These are phyloP conservation scores for Lentithecium fluviatile DNA, from an alignment of 495 filamentous ascomycete genomes.

Conservation along the genomic window DNA sequence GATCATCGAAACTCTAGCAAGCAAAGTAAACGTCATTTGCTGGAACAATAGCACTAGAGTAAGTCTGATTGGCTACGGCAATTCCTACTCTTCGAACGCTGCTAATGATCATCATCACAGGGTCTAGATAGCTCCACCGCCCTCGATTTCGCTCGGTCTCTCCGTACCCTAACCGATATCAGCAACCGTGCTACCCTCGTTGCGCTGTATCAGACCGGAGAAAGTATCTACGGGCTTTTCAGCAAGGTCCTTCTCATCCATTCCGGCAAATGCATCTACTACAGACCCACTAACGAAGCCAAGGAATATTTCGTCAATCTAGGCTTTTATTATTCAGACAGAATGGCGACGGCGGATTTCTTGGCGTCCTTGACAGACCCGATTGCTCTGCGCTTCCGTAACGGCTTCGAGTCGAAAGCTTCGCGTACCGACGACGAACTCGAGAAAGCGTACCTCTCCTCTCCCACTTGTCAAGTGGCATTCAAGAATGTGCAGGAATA, in stretches of 20 bases:
- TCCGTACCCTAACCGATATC: constrained; percentile 78
- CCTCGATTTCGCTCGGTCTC: constrained; percentile 69
- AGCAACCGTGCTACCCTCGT: constrained; percentile 74
- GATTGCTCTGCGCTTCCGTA: too few species aligned
- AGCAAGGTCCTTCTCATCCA: constrained; percentile 71
- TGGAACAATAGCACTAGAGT: too few species aligned
- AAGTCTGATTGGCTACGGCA: too few species aligned
- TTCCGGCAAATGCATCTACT: constrained; percentile 61
- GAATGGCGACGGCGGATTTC: constrained; percentile 70
- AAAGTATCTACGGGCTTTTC: constrained; percentile 78
- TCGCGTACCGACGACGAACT: too few species aligned
- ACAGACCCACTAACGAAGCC: constrained; percentile 61
- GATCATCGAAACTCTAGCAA: too few species aligned
- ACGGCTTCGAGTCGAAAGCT: too few species aligned
- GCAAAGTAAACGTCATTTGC: too few species aligned
- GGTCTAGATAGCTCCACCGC: constrained; percentile 66
- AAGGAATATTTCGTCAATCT: constrained; percentile 64
- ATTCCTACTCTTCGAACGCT: too few species aligned
- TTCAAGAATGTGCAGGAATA: too few species aligned
- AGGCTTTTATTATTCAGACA: constrained; percentile 63
- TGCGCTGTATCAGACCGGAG: constrained; percentile 79
- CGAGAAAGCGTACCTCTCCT: too few species aligned
- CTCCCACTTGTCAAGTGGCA: too few species aligned
- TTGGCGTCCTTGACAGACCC: constrained; percentile 74
- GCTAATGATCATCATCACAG: too few species aligned